phyloP scores from a whole-genome alignment of 305 asterid genomes.

The Galium porrigens region DNA sequence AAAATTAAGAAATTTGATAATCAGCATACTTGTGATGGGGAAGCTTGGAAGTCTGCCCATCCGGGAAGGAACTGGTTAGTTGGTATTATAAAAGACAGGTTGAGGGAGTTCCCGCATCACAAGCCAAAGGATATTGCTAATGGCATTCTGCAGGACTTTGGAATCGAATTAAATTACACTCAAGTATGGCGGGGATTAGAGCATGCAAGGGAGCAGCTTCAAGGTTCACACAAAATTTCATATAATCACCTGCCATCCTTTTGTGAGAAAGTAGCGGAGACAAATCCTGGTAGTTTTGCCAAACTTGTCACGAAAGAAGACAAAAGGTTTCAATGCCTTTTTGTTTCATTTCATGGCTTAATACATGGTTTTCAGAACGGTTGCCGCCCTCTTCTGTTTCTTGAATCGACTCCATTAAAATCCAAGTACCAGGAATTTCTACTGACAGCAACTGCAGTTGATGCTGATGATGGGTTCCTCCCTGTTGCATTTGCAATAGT shows the following conservation, averaged over 20 bases:
- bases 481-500: conserved; percentile 74
- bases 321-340: conserved; percentile 47
- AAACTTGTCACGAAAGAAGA: conserved; percentile 43
- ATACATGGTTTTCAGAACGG: conserved; percentile 46
- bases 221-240: conserved; percentile 65
- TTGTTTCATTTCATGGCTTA: conserved; percentile 43
- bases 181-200: conserved; percentile 75
- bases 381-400: conserved; percentile 81
- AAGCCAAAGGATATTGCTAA: conserved; percentile 66
- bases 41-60: conserved; percentile 67
- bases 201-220: conserved; percentile 74
- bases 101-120: conserved; percentile 68
- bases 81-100: conserved; percentile 56
- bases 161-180: conserved; percentile 50
- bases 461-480: conserved; percentile 75
- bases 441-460: conserved; percentile 64
- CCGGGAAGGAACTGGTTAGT: conserved; percentile 76
- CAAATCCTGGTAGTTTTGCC: conserved; percentile 60
- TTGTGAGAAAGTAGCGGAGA: conserved; percentile 47
- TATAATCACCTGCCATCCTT: conserved; percentile 65
- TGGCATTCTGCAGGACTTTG: conserved; percentile 59
- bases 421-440: conserved; percentile 58
- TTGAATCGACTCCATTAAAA: conserved; percentile 54
- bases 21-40: conserved; percentile 62
- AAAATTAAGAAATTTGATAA: conserved; percentile 54